These are phyloP conservation scores for Lagenaria siceraria DNA, from an alignment of 306 rosid species.

Conservation along the genomic window DNA sequence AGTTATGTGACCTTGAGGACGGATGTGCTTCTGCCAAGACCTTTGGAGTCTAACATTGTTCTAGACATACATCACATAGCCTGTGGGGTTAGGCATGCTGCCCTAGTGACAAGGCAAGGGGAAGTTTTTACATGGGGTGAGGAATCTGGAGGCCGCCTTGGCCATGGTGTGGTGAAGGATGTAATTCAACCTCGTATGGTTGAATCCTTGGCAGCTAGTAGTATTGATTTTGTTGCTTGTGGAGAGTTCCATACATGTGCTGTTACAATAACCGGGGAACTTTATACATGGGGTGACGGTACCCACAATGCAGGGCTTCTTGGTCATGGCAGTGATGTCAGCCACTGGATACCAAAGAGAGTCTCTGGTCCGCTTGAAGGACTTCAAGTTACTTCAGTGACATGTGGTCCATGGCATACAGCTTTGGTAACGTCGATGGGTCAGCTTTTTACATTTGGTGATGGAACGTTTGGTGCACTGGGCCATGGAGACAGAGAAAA, in stretches of 20 bases:
- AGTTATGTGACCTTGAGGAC: slow-evolving; percentile 44
- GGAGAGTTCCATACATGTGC: slow-evolving; percentile 99
- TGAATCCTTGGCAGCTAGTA: slow-evolving; percentile 62
- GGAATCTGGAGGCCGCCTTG: slow-evolving; percentile 98
- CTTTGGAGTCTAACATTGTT: slow-evolving; percentile 72
- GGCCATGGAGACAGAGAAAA: slow-evolving; percentile 88
- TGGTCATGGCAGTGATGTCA: slow-evolving; percentile 80
- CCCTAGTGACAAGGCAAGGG: slow-evolving; percentile 92
- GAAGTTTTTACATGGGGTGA: slow-evolving; percentile 98
- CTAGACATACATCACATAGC: slow-evolving; percentile 84
- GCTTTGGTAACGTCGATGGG: slow-evolving; percentile 78
- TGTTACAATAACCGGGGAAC: slow-evolving; percentile 81
- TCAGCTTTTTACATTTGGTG: slow-evolving; percentile 91
- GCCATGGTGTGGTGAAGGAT: slow-evolving; percentile 92
- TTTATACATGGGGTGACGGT: slow-evolving; percentile 98
- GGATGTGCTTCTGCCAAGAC: slow-evolving; percentile 88
- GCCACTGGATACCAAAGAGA: slow-evolving; percentile 97
- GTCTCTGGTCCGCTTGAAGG: slow-evolving; percentile 82
- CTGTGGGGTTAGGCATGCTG: slow-evolving; percentile 90
- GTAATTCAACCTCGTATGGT: slow-evolving; percentile 71
- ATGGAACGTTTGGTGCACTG: slow-evolving; percentile 92
- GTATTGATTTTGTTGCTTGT: slow-evolving; percentile 80
- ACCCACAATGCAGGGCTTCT: slow-evolving; percentile 94
- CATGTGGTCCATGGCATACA: slow-evolving; percentile 99
- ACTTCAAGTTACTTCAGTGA: slow-evolving; percentile 78